These are phyloP conservation scores for Aureobasidium sp. DNA, from an alignment of 2,329 filamentous ascomycete genomes.

Conservation along the genomic window DNA sequence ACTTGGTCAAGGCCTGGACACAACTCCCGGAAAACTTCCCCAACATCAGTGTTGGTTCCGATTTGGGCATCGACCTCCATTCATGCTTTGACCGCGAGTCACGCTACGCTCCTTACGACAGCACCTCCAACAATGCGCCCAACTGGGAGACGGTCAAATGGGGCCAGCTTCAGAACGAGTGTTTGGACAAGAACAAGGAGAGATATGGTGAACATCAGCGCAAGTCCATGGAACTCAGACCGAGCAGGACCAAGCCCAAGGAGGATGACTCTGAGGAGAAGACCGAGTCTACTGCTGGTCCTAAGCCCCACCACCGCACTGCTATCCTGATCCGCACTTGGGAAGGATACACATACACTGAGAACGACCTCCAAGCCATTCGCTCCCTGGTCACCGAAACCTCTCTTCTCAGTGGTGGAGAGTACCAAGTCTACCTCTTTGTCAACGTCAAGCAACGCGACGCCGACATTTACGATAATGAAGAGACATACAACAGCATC, in stretches of 20 bases:
- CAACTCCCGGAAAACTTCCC: slow-evolving; percentile 53
- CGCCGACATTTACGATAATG: slow-evolving; percentile 50
- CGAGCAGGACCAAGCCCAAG: slow-evolving; percentile 18
- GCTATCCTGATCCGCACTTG: slow-evolving; percentile 39
- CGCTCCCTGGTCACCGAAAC: slow-evolving; percentile 39
- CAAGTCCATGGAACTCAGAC: slow-evolving; percentile 16
- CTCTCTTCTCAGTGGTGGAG: slow-evolving; percentile 37
- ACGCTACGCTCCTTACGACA: slow-evolving; percentile 48
- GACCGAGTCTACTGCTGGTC: neutral
- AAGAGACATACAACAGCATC: slow-evolving; percentile 50
- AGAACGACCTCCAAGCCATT: slow-evolving; percentile 38
- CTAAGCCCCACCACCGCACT: slow-evolving; percentile 34
- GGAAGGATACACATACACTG: slow-evolving; percentile 39
- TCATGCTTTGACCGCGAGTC: slow-evolving; percentile 56
- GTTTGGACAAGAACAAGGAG: slow-evolving; percentile 55
- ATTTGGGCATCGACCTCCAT: slow-evolving; percentile 54
- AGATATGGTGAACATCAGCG: slow-evolving; percentile 45
- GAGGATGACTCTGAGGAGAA: neutral
- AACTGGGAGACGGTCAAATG: slow-evolving; percentile 61
- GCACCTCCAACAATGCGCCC: slow-evolving; percentile 27
- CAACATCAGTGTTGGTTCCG: slow-evolving; percentile 50
- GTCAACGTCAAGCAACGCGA: slow-evolving; percentile 46
- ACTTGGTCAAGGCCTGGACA: slow-evolving; percentile 54
- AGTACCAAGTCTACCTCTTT: slow-evolving; percentile 41
- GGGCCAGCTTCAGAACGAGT: slow-evolving; percentile 61